phyloP scores from a whole-genome alignment of 176 grass and related monocot species.

The Poa pratensis region DNA sequence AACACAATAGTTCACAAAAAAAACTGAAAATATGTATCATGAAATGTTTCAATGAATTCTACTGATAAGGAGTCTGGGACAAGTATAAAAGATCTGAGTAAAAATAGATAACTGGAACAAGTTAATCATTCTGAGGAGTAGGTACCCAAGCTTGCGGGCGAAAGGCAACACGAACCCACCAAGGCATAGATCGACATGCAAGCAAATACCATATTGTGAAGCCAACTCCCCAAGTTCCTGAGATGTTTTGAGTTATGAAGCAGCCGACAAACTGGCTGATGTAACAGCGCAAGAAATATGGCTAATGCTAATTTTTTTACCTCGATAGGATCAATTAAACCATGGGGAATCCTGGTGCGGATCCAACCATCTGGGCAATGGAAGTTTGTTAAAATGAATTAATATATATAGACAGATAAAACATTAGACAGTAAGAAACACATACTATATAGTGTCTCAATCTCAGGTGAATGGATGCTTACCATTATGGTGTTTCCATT shows the following conservation, averaged over 20 bases:
- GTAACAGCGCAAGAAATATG: not conserved
- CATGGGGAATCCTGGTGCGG: constrained; percentile 98
- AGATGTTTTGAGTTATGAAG: constrained; percentile 22
- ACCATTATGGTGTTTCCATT: constrained; percentile 97
- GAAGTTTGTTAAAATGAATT: constrained; percentile 39
- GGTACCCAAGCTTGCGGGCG: constrained; percentile 90
- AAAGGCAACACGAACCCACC: constrained; percentile 98
- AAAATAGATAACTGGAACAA: constrained; percentile 17
- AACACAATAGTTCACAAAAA: not conserved
- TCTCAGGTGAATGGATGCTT: constrained; percentile 30
- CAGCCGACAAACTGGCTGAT: constrained; percentile 13
- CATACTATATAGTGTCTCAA: not conserved
- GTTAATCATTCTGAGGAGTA: constrained; percentile 28
- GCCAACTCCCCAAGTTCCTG: constrained; percentile 94
- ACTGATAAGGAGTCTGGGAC: not conserved
- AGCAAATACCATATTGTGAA: constrained; percentile 86
- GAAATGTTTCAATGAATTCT: constrained; percentile 12
- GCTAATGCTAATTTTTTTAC: constrained; percentile 43
- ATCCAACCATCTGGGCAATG: constrained; percentile 80
- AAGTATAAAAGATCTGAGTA: constrained; percentile 6
- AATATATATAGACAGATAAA: constrained; percentile 2
- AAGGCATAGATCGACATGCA: constrained; percentile 97
- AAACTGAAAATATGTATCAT: not conserved
- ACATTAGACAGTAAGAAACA: not conserved
- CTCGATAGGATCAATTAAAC: constrained; percentile 93